These are phyloP conservation scores for Colletotrichum lindemuthianum DNA, from an alignment of 2,329 filamentous ascomycete genomes.

Conservation along the genomic window DNA sequence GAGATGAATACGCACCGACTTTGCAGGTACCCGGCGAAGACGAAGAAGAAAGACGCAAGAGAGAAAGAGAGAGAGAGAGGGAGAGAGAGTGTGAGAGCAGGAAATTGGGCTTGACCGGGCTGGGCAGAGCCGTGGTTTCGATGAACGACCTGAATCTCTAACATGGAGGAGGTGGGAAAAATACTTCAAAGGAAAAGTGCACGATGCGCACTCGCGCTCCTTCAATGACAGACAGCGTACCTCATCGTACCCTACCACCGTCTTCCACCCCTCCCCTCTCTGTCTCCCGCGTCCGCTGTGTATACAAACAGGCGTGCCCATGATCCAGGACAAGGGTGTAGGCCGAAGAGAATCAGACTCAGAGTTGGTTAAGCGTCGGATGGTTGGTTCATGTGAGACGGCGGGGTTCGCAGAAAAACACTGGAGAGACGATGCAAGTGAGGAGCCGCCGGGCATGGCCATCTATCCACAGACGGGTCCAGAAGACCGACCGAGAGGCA, in stretches of 20 bases:
- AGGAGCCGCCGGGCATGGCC: constrained; percentile 10
- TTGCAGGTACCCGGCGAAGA: constrained; percentile 23
- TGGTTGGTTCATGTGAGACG: constrained; percentile 23
- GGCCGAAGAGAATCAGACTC: neutral
- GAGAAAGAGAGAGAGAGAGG: neutral
- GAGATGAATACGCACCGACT: constrained; percentile 17
- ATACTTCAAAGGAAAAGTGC: neutral
- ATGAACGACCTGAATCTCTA: constrained; percentile 19
- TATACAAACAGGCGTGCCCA: constrained; percentile 1
- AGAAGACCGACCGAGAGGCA: neutral
- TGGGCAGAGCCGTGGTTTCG: constrained; percentile 19
- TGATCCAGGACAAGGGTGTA: neutral
- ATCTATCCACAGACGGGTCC: constrained; percentile 2
- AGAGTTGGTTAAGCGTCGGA: constrained; percentile 11
- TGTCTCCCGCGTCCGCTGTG: neutral
- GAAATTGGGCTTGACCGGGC: constrained; percentile 18
- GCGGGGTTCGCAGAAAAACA: constrained; percentile 10
- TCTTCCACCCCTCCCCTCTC: neutral
- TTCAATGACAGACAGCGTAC: neutral
- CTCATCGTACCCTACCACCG: neutral
- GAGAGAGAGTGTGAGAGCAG: constrained; percentile 3
- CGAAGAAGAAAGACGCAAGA: constrained; percentile 1
- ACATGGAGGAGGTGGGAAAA: constrained; percentile 1
- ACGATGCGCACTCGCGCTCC: constrained; percentile 4
- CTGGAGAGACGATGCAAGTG: constrained; percentile 6